A percentile compares a stretch with the other conserved stretches of the same genome.
These are phyloP conservation scores for Yarrowia deformans DNA, from an alignment of 805 yeast genomes.

Conservation along the genomic window DNA sequence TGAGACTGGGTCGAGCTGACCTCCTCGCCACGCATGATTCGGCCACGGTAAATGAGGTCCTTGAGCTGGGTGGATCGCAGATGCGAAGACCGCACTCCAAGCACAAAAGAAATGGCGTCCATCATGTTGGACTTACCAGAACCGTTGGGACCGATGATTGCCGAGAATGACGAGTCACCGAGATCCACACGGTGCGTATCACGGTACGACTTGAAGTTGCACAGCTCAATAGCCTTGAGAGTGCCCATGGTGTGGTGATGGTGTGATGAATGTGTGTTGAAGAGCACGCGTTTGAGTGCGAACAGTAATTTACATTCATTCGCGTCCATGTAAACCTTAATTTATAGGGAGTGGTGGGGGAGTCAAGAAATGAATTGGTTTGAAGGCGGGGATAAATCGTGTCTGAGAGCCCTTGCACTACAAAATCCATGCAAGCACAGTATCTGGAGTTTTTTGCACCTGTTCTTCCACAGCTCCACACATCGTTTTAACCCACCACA, in stretches of 20 bases:
- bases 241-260: conserved; percentile 72
- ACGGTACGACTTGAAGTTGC: conserved; percentile 89
- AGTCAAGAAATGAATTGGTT: no score
- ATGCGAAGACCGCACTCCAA: conserved; percentile 80
- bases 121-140: conserved; percentile 97
- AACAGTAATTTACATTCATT: conserved; percentile 3
- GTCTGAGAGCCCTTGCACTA: no score
- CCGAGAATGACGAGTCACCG: conserved; percentile 80
- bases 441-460: no score
- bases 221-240: conserved; percentile 74
- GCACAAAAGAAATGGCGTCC: conserved; percentile 95
- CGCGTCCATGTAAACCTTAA: conserved; percentile 13
- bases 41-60: conserved; percentile 84
- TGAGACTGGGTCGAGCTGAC: conserved; percentile 45
- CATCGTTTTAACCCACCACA: no score
- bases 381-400: no score
- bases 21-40: conserved; percentile 50
- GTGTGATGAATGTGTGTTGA: conserved; percentile 3
- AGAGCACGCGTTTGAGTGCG: not conserved
- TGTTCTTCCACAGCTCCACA: no score
- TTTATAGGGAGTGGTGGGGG: not conserved
- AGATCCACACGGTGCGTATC: conserved; percentile 81
- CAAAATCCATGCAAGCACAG: no score
- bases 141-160: conserved; percentile 98
- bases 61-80: conserved; percentile 74